phyloP scores from a whole-genome alignment of 202 grass and related monocot species.

The Brachypodium distachyon region DNA sequence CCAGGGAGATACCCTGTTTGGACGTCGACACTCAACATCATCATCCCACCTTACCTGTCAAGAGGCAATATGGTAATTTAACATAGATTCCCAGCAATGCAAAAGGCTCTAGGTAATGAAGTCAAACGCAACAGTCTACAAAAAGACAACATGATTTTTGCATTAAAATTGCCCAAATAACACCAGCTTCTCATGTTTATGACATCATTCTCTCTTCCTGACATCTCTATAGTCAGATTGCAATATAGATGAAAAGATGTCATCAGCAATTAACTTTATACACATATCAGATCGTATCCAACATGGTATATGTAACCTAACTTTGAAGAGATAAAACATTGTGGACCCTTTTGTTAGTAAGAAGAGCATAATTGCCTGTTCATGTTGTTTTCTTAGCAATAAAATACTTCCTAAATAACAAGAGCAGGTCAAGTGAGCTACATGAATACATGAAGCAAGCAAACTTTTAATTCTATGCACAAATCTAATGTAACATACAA shows the following conservation, averaged over 20 bases:
- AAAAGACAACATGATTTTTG: not conserved
- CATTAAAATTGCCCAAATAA: not conserved
- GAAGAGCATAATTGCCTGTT: no score
- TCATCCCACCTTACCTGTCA: slow-evolving; percentile 89
- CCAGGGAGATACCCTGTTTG: slow-evolving; percentile 92
- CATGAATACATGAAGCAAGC: not conserved
- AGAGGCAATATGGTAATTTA: not conserved
- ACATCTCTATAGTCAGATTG: not conserved
- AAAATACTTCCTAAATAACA: not conserved
- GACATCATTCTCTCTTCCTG: not conserved
- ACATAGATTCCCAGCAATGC: not conserved
- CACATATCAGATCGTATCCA: not conserved
- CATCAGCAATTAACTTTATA: not conserved
- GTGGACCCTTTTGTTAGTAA: no score
- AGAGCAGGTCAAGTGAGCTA: not conserved
- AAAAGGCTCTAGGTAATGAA: not conserved
- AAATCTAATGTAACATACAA: no score
- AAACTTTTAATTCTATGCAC: no score
- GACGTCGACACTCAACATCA: slow-evolving; percentile 39
- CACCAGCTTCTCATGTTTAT: not conserved
- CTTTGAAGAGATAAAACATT: not conserved
- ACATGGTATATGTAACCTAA: not conserved
- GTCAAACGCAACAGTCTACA: not conserved
- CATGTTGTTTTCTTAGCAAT: not conserved
- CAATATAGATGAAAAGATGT: not conserved